A percentile compares a stretch with the other conserved stretches of the same genome.
Conservation (phyloP, 495 filamentous ascomycete genomes). For the Aspergillus nidulans region DNA sequence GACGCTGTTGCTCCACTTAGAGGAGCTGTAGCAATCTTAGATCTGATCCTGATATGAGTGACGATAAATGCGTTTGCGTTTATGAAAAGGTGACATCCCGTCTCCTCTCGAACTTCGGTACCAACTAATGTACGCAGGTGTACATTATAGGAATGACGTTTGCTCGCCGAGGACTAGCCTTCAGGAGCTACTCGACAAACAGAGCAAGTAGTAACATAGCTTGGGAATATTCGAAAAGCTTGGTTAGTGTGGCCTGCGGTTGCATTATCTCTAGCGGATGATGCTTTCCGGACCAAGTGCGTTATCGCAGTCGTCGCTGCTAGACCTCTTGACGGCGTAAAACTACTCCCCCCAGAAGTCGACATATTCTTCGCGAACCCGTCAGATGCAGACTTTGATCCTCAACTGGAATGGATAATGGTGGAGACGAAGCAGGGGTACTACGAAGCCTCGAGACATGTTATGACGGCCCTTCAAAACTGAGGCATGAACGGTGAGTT, state of each 20-base stretch:
- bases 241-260: conserved; percentile 67
- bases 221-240: conserved; percentile 72
- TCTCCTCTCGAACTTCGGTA: not conserved
- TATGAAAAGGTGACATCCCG: conserved; percentile 62
- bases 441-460: conserved; percentile 70
- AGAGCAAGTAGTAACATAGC: conserved; percentile 64
- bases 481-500: conserved; percentile 55
- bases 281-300: conserved; percentile 63
- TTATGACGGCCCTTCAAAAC: conserved; percentile 67
- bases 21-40: conserved; percentile 48
- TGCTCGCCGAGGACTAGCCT: conserved; percentile 57
- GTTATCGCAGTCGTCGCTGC: conserved; percentile 71
- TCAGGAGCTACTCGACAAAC: conserved; percentile 60
- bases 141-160: conserved; percentile 60
- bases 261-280: conserved; percentile 59
- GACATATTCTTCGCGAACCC: conserved; percentile 67
- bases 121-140: conserved; percentile 45
- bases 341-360: conserved; percentile 64
- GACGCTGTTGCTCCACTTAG: conserved; percentile 58
- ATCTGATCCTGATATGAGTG: conserved; percentile 40
- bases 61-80: conserved; percentile 54
- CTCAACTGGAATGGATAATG: conserved; percentile 70
- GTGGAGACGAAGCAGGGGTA: conserved; percentile 67
- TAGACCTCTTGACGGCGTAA: conserved; percentile 56
- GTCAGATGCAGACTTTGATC: conserved; percentile 63